Evolutionary conservation across 495 filamentous ascomycete genomes (phyloP).

Genomic region (Podospora didyma): DNA sequence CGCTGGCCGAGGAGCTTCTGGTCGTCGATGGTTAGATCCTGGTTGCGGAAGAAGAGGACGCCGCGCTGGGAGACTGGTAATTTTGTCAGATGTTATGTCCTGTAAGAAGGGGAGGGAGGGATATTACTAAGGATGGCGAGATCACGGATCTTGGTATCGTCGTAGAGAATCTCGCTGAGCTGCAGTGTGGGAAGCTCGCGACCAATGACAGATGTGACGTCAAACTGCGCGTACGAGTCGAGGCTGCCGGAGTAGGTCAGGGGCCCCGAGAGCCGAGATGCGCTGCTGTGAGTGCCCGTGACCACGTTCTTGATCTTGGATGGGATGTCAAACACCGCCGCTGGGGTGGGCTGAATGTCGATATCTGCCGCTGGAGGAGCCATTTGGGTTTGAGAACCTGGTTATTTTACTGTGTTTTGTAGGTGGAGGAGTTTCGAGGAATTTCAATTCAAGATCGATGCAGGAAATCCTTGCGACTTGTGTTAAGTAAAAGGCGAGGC

Average conservation of each 20-base stretch:
- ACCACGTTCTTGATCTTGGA: conserved; percentile 53
- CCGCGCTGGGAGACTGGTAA: conserved; percentile 64
- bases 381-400: conserved; percentile 14
- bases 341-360: conserved; percentile 22
- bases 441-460: too few species aligned
- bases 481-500: too few species aligned
- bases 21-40: conserved; percentile 57
- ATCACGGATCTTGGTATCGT: conserved; percentile 62
- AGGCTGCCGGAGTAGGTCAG: conserved; percentile 68
- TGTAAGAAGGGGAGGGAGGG: conserved; percentile 20
- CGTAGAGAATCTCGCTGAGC: conserved; percentile 61
- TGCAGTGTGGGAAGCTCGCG: conserved; percentile 59
- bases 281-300: conserved; percentile 45
- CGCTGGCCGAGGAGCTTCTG: conserved; percentile 62
- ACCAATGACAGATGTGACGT: conserved; percentile 65
- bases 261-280: conserved; percentile 74
- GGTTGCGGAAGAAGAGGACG: conserved; percentile 70
- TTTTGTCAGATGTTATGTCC: neutral
- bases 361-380: conserved; percentile 32
- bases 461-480: too few species aligned
- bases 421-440: neutral
- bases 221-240: conserved; percentile 57
- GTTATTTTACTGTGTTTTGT: neutral
- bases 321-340: conserved; percentile 55
- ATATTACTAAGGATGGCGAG: conserved; percentile 60